Evolutionary conservation across 169 alveolate species (phyloP).

Genomic region (Eimeria brunetti): DNA sequence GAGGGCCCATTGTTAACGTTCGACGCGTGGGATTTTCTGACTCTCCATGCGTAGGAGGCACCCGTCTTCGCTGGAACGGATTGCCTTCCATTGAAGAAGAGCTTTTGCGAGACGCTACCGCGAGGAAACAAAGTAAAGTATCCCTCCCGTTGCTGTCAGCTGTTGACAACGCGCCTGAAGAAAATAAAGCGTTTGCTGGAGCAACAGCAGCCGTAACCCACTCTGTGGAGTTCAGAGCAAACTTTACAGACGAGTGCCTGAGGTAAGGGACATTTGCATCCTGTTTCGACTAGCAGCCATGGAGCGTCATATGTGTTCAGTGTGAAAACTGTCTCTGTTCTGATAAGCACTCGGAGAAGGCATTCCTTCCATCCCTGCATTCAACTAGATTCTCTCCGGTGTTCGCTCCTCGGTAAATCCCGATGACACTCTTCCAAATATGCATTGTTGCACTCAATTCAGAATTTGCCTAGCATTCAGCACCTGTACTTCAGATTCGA

Average conservation of each 20-base stretch:
- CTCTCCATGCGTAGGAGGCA: constrained; percentile 26
- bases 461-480: neutral
- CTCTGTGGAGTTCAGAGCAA: constrained; percentile 14
- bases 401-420: neutral
- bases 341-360: neutral
- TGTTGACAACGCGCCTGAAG: neutral
- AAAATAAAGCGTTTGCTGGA: neutral
- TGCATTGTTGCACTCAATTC: neutral
- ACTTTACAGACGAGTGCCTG: constrained; percentile 43
- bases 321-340: neutral
- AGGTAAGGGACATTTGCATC: neutral
- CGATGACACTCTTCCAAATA: neutral
- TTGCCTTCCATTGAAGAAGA: neutral
- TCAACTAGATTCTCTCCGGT: neutral
- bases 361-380: neutral
- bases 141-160: neutral
- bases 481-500: constrained; percentile 72
- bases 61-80: constrained; percentile 65
- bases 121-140: neutral
- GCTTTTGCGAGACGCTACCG: neutral
- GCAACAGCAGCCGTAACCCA: constrained; percentile 39
- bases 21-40: neutral
- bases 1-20: neutral
- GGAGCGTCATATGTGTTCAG: too few species aligned
- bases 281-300: neutral